Conservation (phyloP, 2,329 filamentous ascomycete species). For the Fusarium pseudonygamai region DNA sequence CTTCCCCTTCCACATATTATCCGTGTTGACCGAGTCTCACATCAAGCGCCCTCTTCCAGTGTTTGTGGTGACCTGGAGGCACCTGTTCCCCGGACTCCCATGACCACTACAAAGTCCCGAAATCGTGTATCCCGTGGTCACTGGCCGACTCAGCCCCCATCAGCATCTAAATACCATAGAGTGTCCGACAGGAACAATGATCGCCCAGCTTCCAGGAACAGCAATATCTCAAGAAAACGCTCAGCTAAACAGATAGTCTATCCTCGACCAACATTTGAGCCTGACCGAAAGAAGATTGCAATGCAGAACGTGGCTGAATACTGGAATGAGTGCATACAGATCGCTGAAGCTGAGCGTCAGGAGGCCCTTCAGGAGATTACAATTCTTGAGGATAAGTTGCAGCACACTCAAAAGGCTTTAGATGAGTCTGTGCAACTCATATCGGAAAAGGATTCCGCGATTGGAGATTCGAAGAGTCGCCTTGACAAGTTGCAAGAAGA, state of each 20-base stretch:
- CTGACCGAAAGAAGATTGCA: conserved; percentile 42
- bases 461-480: conserved; percentile 38
- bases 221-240: conserved; percentile 49
- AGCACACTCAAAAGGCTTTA: conserved; percentile 30
- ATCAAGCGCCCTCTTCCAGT: conserved; percentile 31
- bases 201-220: conserved; percentile 44
- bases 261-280: conserved; percentile 4
- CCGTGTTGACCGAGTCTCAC: not conserved
- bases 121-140: not conserved
- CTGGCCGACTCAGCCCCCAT: conserved; percentile 3
- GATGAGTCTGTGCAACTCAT: conserved; percentile 20
- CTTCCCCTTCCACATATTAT: conserved; percentile 16
- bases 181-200: not conserved
- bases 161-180: not conserved
- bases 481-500: conserved; percentile 43
- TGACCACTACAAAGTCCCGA: not conserved
- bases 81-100: conserved; percentile 39
- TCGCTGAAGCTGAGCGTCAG: conserved; percentile 44
- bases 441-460: conserved; percentile 33
- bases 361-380: conserved; percentile 42
- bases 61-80: conserved; percentile 48
- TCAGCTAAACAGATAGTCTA: conserved; percentile 24
- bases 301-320: conserved; percentile 47
- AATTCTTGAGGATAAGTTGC: conserved; percentile 39
- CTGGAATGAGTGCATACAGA: conserved; percentile 49